Conservation (phyloP, 2,329 filamentous ascomycete species). For the Juglanconis juglandina region DNA sequence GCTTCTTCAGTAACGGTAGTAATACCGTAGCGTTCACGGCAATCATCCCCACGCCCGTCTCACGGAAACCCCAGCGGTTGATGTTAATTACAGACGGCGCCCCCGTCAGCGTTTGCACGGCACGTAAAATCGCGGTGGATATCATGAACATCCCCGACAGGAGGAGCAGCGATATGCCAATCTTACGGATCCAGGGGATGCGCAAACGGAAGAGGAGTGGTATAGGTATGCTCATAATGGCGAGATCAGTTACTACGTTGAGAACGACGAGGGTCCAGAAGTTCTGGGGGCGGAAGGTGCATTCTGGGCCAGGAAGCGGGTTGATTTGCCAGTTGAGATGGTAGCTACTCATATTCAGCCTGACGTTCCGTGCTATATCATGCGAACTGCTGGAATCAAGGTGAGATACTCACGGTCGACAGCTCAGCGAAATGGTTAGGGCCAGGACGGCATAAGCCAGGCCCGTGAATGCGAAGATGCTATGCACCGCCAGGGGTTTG, state of each 20-base stretch:
- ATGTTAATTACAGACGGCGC: constrained; percentile 26
- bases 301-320: constrained; percentile 18
- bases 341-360: constrained; percentile 2
- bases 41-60: constrained; percentile 23
- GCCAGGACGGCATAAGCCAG: constrained; percentile 14
- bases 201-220: constrained; percentile 25
- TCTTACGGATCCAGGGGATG: constrained; percentile 15
- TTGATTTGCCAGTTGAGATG: constrained; percentile 24
- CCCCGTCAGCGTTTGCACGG: constrained; percentile 20
- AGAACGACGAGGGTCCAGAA: constrained; percentile 19
- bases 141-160: constrained; percentile 28
- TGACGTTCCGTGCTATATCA: too few relatives aligned
- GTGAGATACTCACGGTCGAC: background rate
- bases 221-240: constrained; percentile 25
- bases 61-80: constrained; percentile 22
- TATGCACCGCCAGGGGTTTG: constrained; percentile 12
- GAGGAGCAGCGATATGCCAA: constrained; percentile 21
- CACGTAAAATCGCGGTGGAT: constrained; percentile 24
- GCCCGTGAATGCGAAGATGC: constrained; percentile 22
- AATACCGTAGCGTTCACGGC: constrained; percentile 20
- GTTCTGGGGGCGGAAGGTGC: constrained; percentile 13
- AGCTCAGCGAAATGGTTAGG: constrained; percentile 7
- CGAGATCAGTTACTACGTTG: constrained; percentile 25
- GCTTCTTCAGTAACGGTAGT: too few relatives aligned
- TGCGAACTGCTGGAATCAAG: background rate